Percentiles rank a stretch among this genome's conserved stretches.
Conservation (phyloP, 208 protist species). For the Acanthamoeba lenticulata region DNA sequence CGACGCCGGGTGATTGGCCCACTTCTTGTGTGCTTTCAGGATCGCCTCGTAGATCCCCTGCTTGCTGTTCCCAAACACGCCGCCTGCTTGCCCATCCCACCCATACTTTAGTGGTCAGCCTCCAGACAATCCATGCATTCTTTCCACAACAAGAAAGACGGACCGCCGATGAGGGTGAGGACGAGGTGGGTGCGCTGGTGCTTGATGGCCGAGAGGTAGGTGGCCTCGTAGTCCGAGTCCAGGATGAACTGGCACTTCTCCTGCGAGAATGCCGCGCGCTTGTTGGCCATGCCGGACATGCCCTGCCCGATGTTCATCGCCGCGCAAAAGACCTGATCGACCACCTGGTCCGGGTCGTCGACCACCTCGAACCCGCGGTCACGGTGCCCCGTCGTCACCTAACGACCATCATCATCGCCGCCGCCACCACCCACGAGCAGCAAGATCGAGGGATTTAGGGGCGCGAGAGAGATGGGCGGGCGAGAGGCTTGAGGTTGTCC, state of each 20-base stretch:
- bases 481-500: too few relatives aligned
- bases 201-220: constrained; percentile 65
- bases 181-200: constrained; percentile 19
- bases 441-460: too few relatives aligned
- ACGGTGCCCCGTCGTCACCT: constrained; percentile 64
- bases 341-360: constrained; percentile 29
- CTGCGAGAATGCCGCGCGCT: neutral
- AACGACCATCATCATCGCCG: too few relatives aligned
- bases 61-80: constrained; percentile 64
- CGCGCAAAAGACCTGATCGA: constrained; percentile 68
- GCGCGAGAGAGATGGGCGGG: too few relatives aligned
- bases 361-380: constrained; percentile 31
- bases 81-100: neutral
- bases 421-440: too few relatives aligned
- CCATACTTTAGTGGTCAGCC: neutral
- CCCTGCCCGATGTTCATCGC: constrained; percentile 68
- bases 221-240: constrained; percentile 62
- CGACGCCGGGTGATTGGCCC: constrained; percentile 61
- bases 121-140: neutral
- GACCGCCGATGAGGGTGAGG: constrained; percentile 64
- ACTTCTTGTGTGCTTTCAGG: constrained; percentile 66
- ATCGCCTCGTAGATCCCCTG: constrained; percentile 56
- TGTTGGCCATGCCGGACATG: constrained; percentile 46
- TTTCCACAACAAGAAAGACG: neutral
- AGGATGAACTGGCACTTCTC: constrained; percentile 70